phyloP scores from a whole-genome alignment of 1,139 yeast genomes.

The Suhomyces bokatorum region DNA sequence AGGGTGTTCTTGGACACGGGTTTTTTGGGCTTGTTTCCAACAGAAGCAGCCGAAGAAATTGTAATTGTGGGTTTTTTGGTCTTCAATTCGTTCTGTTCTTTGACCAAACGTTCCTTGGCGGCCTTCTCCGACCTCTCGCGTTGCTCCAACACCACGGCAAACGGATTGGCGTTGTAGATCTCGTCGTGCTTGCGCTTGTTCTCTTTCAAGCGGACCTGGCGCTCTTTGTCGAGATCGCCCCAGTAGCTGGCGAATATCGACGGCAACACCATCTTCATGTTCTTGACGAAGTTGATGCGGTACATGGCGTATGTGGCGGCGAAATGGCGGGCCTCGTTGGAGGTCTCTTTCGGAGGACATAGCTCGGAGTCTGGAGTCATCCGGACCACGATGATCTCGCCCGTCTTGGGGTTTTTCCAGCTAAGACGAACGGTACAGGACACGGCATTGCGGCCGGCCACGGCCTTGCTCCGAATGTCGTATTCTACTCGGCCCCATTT shows the following conservation, averaged over 20 bases:
- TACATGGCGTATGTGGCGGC: conserved; percentile 88
- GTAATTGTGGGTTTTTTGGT: conserved; percentile 45
- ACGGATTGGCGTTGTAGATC: conserved; percentile 70
- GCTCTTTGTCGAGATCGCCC: conserved; percentile 64
- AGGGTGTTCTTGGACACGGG: neutral
- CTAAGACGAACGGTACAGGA: conserved; percentile 61
- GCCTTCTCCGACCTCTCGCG: conserved; percentile 43
- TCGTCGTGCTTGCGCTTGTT: conserved; percentile 50
- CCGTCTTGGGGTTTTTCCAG: conserved; percentile 81
- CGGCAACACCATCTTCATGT: conserved; percentile 84
- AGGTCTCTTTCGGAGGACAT: conserved; percentile 68
- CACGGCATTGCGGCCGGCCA: conserved; percentile 46
- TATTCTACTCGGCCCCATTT: conserved; percentile 88
- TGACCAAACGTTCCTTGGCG: conserved; percentile 47
- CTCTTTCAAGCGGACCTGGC: conserved; percentile 46
- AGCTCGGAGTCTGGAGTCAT: conserved; percentile 60
- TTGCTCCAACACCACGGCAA: conserved; percentile 57
- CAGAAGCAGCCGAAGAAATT: conserved; percentile 13
- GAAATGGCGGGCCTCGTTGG: conserved; percentile 85
- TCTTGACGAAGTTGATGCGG: conserved; percentile 76
- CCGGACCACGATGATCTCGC: conserved; percentile 58
- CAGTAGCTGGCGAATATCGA: conserved; percentile 77
- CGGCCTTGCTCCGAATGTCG: conserved; percentile 54
- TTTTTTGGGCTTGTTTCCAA: neutral
- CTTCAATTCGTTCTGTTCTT: conserved; percentile 37